Evolutionary conservation across 1,284 basidiomycete genomes (phyloP), one percentile per base, ranked within the genome.

Genomic region (Athelia sp.): DNA sequence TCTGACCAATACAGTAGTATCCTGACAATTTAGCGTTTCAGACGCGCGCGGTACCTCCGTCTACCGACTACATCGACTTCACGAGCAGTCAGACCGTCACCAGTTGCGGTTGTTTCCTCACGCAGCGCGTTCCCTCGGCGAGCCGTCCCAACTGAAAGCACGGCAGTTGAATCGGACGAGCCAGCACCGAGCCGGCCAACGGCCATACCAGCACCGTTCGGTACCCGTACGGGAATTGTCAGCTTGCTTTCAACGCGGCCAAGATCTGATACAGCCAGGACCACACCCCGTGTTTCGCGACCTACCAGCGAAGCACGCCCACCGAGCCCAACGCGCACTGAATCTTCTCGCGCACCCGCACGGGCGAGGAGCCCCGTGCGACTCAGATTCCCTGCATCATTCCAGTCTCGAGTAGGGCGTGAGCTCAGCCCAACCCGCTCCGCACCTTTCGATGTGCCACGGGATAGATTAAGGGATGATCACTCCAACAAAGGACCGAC

Each of bases 1-100:
- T 49, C 43, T 34, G 21, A 29, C 19, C 10, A 18, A 36, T 49
- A 47, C 24, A 22, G 18, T 19, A 23, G 10, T 3, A 36, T 50
- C 50, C 51, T 57, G 53, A 58, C 50, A 56, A 55, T 56, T 47
- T 47, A 13, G 44, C 42, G 26, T 48, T 36, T 35, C 45, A 82
- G 79, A 49, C 81, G 81, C 42, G 80, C 80, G 36, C 71, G 79
- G 34, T 79, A 79, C 58, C 67, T 82, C 32, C 75, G 78, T 40
- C 65, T 81, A 15, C 77, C 81, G 11, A 71, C 72, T 17, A 60
- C 56, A 15, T 53, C 36, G 17, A 26, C 55, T 45, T 53, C 58
- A 47, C 55, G 58, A 38, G 62, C 56, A 47, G 50, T 51, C 47
- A 47, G 58, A 31, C 45, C 59, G 45, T 9, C 53, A 24, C 44